Conservation (phyloP, 176 grass and related monocot genomes). For the bread wheat (Triticum aestivum) region IWGSC_CS_RefSeq_v2.1 NC_057804.1:50622675-50623174, state of each 20-base stretch:
- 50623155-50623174: neutral
- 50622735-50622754: conserved; percentile 50
- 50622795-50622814: conserved; percentile 43
- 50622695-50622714: conserved; percentile 96
- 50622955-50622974: conserved; percentile 2
- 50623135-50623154: neutral
- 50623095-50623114: conserved; percentile 10
- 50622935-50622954: conserved; percentile 9
- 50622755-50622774: conserved; percentile 14
- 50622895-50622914: conserved; percentile 11
- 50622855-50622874: conserved; percentile 93
- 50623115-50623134: neutral
- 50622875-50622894: conserved; percentile 70
- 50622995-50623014: neutral
- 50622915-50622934: neutral
- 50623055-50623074: conserved; percentile 8
- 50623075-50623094: neutral
- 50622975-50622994: neutral
- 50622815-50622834: conserved; percentile 96
- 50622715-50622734: conserved; percentile 90
- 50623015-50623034: conserved; percentile 1
- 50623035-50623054: neutral
- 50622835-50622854: conserved; percentile 89
- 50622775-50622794: conserved; percentile 38
- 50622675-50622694: conserved; percentile 86